Conservation (phyloP, 192 early-diverging fungal genomes). For the Entophlyctis luteolus region DNA sequence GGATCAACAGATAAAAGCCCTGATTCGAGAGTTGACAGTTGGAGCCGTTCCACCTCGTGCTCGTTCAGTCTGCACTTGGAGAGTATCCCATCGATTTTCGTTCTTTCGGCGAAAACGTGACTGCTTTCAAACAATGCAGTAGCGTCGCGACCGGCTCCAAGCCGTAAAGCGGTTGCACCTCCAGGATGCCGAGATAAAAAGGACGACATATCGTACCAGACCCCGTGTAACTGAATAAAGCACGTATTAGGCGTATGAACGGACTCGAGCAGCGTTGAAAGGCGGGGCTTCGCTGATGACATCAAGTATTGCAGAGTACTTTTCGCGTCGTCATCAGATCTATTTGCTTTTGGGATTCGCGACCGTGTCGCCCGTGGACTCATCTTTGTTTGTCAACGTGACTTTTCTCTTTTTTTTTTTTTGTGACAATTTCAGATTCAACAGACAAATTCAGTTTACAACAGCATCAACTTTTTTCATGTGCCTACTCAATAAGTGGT, state of each 20-base stretch:
- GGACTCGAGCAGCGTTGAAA: neutral
- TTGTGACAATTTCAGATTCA: too few species aligned
- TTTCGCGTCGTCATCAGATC: too few species aligned
- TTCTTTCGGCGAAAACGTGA: slow-evolving; percentile 14
- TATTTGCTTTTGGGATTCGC: too few species aligned
- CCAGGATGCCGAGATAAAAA: neutral
- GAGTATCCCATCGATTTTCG: neutral
- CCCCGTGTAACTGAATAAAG: neutral
- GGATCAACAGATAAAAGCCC: neutral
- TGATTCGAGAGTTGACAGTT: neutral
- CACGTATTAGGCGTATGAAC: neutral
- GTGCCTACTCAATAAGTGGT: too few species aligned
- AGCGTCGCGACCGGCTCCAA: slow-evolving; percentile 7
- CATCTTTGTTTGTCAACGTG: too few species aligned
- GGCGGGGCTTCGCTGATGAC: neutral
- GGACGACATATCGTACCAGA: neutral
- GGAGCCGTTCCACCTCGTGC: neutral
- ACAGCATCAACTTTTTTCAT: too few species aligned
- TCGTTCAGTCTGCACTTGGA: neutral
- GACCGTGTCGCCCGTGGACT: too few species aligned
- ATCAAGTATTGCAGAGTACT: neutral
- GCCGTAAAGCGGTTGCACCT: neutral
- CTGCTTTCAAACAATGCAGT: slow-evolving; percentile 17
- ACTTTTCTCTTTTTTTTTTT: too few species aligned
- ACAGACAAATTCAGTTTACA: too few species aligned